Conservation (phyloP, 75 land plant genomes). For the Gnetum montanum region DNA sequence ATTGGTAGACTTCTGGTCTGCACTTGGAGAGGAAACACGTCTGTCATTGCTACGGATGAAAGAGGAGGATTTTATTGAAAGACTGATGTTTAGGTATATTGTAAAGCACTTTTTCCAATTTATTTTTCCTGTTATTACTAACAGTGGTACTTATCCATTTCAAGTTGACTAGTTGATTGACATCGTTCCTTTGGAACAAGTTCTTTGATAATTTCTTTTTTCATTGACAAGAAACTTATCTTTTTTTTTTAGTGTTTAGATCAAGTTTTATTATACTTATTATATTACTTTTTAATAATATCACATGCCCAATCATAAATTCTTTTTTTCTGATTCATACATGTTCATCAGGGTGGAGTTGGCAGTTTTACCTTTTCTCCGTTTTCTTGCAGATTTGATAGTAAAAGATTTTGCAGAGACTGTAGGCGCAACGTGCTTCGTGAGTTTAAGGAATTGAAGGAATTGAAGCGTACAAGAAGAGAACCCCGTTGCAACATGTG, state of each 20-base stretch:
- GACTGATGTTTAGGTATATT: constrained; percentile 90
- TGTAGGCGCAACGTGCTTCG: constrained; percentile 95
- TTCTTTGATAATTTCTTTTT: too few species aligned
- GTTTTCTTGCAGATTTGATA: constrained; percentile 20
- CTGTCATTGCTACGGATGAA: constrained; percentile 81
- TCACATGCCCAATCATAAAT: too few species aligned
- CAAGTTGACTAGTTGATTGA: too few species aligned
- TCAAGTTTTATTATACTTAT: too few species aligned
- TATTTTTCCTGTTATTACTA: too few species aligned
- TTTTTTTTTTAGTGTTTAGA: too few species aligned
- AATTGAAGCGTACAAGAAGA: constrained; percentile 81
- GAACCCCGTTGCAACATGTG: constrained; percentile 87
- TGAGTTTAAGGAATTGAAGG: constrained; percentile 95
- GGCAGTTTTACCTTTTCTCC: not conserved
- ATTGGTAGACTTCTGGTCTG: constrained; percentile 97
- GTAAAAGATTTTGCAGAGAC: constrained; percentile 94
- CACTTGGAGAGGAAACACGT: constrained; percentile 90
- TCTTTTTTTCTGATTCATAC: not conserved
- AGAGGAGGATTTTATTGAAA: constrained; percentile 97
- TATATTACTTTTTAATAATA: too few species aligned
- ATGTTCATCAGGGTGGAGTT: constrained; percentile 1
- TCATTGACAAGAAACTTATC: too few species aligned
- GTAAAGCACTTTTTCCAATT: not conserved
- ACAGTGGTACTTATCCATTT: too few species aligned
- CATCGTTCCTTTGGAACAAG: too few species aligned